These are phyloP conservation scores for Perilla frutescens DNA, from an alignment of 257 asterid species.

Conservation along the genomic window DNA sequence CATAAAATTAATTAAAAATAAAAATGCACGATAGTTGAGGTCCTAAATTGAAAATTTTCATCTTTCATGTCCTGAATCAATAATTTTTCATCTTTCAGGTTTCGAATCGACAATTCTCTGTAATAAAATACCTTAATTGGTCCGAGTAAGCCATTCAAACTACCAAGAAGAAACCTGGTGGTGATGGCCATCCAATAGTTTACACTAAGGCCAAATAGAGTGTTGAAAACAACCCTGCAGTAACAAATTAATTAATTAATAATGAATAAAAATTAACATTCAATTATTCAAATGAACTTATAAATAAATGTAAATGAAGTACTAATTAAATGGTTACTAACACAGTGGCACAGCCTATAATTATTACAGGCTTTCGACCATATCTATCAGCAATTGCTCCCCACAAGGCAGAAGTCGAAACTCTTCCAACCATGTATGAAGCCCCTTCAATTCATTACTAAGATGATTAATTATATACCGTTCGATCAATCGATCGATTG, in stretches of 20 bases:
- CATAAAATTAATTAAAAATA: no score
- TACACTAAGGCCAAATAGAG: conserved; percentile 78
- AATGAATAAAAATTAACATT: conserved; percentile 24
- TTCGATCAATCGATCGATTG: no score
- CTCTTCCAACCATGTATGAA: conserved; percentile 79
- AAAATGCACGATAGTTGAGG: no score
- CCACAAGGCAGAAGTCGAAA: conserved; percentile 71
- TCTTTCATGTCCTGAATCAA: no score
- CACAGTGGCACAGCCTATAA: conserved; percentile 63
- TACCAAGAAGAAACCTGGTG: conserved; percentile 80
- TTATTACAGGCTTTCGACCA: conserved; percentile 76
- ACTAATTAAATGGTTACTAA: conserved; percentile 40
- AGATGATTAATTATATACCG: no score
- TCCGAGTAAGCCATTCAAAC: conserved; percentile 78
- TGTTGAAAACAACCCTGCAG: conserved; percentile 74
- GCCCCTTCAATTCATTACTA: conserved; percentile 49
- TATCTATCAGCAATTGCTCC: conserved; percentile 69
- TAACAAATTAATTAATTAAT: no score
- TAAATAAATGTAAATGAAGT: conserved; percentile 5
- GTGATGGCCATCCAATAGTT: conserved; percentile 81
- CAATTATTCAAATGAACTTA: conserved; percentile 2
- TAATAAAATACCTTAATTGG: conserved; percentile 64
- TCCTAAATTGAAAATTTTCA: no score
- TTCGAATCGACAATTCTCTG: no score
- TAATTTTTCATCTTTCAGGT: no score